A percentile compares a stretch with the other conserved stretches of the same genome.
phyloP scores from a whole-genome alignment of 495 filamentous ascomycete species.

The Xylaria grammica region DNA sequence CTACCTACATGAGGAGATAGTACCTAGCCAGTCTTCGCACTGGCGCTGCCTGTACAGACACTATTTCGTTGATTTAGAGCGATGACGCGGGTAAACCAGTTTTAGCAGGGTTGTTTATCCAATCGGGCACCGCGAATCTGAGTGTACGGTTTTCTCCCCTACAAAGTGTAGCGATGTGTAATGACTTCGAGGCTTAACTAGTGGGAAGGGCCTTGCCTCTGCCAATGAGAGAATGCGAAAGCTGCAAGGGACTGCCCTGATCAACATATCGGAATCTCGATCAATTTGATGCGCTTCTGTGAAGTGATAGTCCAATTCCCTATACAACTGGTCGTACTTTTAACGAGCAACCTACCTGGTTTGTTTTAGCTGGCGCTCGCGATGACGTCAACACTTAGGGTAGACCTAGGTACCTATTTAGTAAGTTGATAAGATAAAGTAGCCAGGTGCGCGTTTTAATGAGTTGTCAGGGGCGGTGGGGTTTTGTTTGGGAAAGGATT shows the following conservation, averaged over 20 bases:
- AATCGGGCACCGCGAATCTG: constrained; percentile 11
- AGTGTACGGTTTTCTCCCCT: neutral
- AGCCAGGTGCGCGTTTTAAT: too few species aligned
- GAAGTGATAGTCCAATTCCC: constrained; percentile 5
- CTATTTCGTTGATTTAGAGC: constrained; percentile 7
- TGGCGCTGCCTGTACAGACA: too few species aligned
- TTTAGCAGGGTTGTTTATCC: constrained; percentile 12
- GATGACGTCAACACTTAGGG: too few species aligned
- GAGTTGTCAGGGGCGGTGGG: too few species aligned
- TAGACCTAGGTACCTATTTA: too few species aligned
- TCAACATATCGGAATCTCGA: constrained; percentile 21
- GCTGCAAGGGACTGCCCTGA: neutral
- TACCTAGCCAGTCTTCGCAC: too few species aligned
- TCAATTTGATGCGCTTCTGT: constrained; percentile 17
- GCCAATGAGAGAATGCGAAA: constrained; percentile 7
- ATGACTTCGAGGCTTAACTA: neutral
- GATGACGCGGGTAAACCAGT: constrained; percentile 19
- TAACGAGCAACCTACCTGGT: too few species aligned
- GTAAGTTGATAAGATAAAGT: too few species aligned
- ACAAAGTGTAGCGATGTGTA: constrained; percentile 6
- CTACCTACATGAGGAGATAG: neutral
- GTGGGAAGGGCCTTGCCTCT: neutral
- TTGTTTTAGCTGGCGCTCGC: too few species aligned
- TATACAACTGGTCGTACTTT: neutral
- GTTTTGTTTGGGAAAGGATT: too few species aligned